Base-by-base conservation (phyloP, 345 rosid genomes). In the Eucalyptus regnans region DNA sequence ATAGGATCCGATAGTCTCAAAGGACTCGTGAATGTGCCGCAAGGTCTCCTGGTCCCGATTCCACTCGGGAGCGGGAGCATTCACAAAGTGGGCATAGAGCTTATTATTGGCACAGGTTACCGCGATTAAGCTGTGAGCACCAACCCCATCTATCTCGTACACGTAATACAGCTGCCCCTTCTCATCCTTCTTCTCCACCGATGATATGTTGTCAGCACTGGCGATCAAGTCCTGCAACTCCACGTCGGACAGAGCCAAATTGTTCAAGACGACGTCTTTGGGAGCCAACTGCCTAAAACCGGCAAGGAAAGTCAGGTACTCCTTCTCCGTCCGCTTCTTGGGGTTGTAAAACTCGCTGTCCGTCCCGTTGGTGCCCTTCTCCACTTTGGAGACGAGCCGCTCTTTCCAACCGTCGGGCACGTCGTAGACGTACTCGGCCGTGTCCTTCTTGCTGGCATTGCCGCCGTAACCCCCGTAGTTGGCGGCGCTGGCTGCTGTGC, bases 331-430 rank as follows among this genome's bases (percentile, higher is more conserved):
- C 90, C 84, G 94, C 94, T 97, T 97, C 91, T 95, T 97, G 3
- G 98, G 99, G 89, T 96, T 97, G 89, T 93, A 97, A 91, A 96
- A 96, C 90, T 97, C 99, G 91, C 98, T 96, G 91, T 97, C 97
- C 3, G 98, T 97, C 48, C 98, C 97, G 89, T 97, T 96, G 13
- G 99, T 96, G 33, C 99, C 99, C 91, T 97, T 97, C 93, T 97
- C 98, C 13, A 97, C 96, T 85, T 97, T 97, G n/a, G 99, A 95
- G 79, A 97, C 99, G 54, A 94, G 90, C 29, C 98, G 92, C 88
- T 97, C 99, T 89, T 96, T 97, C 99, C 99, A 97, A 4, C 99
- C 99, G 6, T 96, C 96, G 1, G 98, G 99, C 58, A 97, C 99
- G 51, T 95, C 99, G 91, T 96, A 96, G 44, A 96, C 90, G 90